phyloP scores from a whole-genome alignment of 371 early-diverging fungal genomes.

The Cokeromyces recurvatus region DNA sequence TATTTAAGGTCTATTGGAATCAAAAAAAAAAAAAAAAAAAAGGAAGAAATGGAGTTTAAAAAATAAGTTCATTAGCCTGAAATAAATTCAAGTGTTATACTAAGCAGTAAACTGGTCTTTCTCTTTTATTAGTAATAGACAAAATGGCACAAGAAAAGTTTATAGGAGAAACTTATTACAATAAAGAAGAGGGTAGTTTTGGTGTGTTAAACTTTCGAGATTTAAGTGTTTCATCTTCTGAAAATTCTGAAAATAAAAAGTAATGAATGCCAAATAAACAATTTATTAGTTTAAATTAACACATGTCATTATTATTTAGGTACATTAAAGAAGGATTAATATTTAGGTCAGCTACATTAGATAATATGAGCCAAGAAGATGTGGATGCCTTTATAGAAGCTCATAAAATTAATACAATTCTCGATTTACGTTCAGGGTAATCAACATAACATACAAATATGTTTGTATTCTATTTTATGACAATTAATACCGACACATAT shows the following conservation, averaged over 20 bases:
- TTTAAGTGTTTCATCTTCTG: constrained; percentile 20
- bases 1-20: too few species aligned
- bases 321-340: constrained; percentile 23
- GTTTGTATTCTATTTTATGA: neutral
- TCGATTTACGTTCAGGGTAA: constrained; percentile 26
- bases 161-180: constrained; percentile 10
- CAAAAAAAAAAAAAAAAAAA: too few species aligned
- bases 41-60: too few species aligned
- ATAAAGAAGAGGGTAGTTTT: constrained; percentile 17
- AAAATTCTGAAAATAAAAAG: constrained; percentile 19
- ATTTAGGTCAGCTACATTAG: constrained; percentile 29
- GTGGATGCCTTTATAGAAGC: constrained; percentile 18
- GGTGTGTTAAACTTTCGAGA: constrained; percentile 30
- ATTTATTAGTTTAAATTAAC: neutral
- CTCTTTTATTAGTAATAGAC: too few species aligned
- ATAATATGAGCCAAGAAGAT: constrained; percentile 20
- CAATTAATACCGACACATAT: neutral
- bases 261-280: neutral
- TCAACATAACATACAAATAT: too few species aligned
- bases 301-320: constrained; percentile 7
- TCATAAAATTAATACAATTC: constrained; percentile 24
- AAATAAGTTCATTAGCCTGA: too few species aligned
- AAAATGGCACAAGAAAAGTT: too few species aligned
- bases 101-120: too few species aligned
- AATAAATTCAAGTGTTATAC: too few species aligned